Conservation (phyloP, 2,329 filamentous ascomycete genomes). For the Penicillium expansum region DNA sequence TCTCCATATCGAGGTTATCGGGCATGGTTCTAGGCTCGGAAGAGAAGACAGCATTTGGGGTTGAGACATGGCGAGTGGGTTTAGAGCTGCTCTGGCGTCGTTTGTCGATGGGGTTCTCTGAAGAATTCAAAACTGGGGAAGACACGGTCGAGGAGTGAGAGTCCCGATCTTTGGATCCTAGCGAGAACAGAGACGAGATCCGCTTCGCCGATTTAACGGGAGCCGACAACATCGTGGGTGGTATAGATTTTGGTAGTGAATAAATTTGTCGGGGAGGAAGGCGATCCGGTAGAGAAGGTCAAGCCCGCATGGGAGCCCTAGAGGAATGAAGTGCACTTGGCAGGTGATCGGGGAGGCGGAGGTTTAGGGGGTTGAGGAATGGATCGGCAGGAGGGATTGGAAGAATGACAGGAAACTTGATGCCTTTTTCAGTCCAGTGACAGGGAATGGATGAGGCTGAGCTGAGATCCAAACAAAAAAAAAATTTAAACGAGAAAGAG, state of each 20-base stretch:
- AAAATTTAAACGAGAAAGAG: background rate
- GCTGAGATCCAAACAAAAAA: background rate
- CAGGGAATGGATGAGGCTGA: slow-evolving; percentile 10
- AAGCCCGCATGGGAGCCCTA: slow-evolving; percentile 13
- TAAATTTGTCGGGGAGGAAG: slow-evolving; percentile 1
- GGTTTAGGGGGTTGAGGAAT: slow-evolving; percentile 26
- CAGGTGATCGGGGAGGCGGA: slow-evolving; percentile 12
- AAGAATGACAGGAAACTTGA: slow-evolving; percentile 26
- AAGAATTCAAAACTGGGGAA: slow-evolving; percentile 15
- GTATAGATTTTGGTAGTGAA: slow-evolving; percentile 3
- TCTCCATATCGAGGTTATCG: slow-evolving; percentile 32
- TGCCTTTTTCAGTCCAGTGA: background rate
- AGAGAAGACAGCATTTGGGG: slow-evolving; percentile 28
- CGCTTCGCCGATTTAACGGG: slow-evolving; percentile 45
- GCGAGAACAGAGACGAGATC: slow-evolving; percentile 47
- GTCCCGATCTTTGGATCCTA: slow-evolving; percentile 38
- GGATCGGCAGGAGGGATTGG: slow-evolving; percentile 39
- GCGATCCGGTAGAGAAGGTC: slow-evolving; percentile 7
- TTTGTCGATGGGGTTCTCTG: slow-evolving; percentile 18
- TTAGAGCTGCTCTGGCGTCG: slow-evolving; percentile 33
- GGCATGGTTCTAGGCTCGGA: slow-evolving; percentile 28
- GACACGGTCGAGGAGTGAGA: slow-evolving; percentile 29
- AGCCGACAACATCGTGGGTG: slow-evolving; percentile 39
- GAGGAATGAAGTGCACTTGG: slow-evolving; percentile 13
- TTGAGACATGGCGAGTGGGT: slow-evolving; percentile 35